Evolutionary conservation across 2,329 filamentous ascomycete species (phyloP), one percentile per base, ranked within the genome.

Genomic region (Penicillium occitanis): DNA sequence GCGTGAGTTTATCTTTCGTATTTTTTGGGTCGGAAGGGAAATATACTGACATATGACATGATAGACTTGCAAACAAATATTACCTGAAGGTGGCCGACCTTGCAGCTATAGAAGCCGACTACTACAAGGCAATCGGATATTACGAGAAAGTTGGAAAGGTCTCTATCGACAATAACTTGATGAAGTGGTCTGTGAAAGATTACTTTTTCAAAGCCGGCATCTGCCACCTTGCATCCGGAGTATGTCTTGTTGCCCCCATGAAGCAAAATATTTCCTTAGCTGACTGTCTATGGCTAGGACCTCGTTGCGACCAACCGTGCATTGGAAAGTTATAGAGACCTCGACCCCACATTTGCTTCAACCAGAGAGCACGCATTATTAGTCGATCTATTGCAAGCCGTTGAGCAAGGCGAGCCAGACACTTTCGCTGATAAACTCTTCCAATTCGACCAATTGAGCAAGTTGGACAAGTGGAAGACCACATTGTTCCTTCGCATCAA

Each of bases 391-490:
- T 82, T 87, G 37, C 88, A 90, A 67, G 87, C 91, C 3, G 85
- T 97, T 66, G 89, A 95, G 74, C 85, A 87, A 37, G 89, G 89
- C 65, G 91, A 96, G 73, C 89, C 91, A 77, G 92, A 97, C 73
- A 84, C 85, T 68, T 98, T 96, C 74, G 87, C 90, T 25, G 92
- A 96, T 75, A 93, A 93, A 77, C 80, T 95, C 69, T 96, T 91
- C 83, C 89, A 94, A 77, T 98, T 88, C 75, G 93, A 97, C 77
- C 91, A 96, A 82, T 85, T 97, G 81, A 95, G 89, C 81, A 95
- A 95, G 84, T 82, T 98, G 74, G 93, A 97, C 76, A 95, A 94
- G 83, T 98, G 94, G 94, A 97, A 97, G 90, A 97, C 91, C 61
- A 91, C 90, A 37, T 82, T 97, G 66, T 79, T 97, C 69, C 81